Conservation (phyloP, 257 asterid genomes). For the Cynanchum wilfordii region DNA sequence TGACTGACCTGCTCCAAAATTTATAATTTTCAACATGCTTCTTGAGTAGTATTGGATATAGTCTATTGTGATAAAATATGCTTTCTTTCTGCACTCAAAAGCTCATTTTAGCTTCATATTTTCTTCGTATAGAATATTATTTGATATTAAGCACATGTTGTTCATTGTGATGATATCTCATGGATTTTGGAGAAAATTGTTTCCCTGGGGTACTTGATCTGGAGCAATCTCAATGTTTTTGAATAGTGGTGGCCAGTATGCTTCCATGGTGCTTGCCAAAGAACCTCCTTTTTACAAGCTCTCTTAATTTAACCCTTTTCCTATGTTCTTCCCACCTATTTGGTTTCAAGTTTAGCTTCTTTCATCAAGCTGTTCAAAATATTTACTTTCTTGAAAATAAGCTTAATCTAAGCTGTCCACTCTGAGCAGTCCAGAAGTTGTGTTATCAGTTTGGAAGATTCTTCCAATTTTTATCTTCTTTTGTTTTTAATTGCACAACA, state of each 20-base stretch:
- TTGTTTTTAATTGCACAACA: neutral
- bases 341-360: neutral
- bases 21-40: neutral
- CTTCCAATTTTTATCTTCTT: neutral
- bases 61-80: neutral
- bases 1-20: neutral
- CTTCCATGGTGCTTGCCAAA: neutral
- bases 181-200: neutral
- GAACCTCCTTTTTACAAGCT: neutral
- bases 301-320: neutral
- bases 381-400: no score
- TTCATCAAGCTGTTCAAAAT: neutral
- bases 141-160: no score
- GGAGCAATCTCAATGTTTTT: neutral
- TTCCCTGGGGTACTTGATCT: neutral
- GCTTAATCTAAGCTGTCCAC: neutral
- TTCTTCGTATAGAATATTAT: neutral
- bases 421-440: neutral
- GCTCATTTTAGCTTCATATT: neutral
- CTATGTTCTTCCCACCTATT: neutral
- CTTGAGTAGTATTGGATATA: neutral
- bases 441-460: neutral
- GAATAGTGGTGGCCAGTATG: neutral
- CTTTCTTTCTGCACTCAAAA: neutral
- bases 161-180: neutral